A percentile compares a stretch with the other conserved stretches of the same genome.
These are phyloP conservation scores for Trichoderma sp. DNA, from an alignment of 2,329 filamentous ascomycete genomes.

Conservation along the genomic window DNA sequence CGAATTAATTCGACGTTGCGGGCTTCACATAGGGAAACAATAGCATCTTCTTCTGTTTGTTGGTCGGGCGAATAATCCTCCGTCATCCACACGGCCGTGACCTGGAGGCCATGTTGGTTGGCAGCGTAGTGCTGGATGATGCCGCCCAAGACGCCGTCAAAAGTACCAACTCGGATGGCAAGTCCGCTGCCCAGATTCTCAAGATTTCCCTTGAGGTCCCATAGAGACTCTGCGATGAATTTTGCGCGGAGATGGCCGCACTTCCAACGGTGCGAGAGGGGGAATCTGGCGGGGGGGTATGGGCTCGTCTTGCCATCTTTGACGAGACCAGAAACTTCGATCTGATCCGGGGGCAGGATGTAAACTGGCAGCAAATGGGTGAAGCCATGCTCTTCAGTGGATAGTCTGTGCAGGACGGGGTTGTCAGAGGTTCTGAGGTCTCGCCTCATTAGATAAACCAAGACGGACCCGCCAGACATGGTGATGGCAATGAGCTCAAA, in stretches of 20 bases:
- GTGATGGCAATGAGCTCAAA: neutral
- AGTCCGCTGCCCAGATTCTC: conserved; percentile 62
- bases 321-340: conserved; percentile 77
- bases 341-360: conserved; percentile 67
- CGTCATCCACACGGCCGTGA: conserved; percentile 74
- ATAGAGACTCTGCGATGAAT: conserved; percentile 72
- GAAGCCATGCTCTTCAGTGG: conserved; percentile 55
- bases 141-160: conserved; percentile 59
- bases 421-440: conserved; percentile 76
- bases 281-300: conserved; percentile 66
- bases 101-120: conserved; percentile 40
- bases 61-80: conserved; percentile 71
- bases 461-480: conserved; percentile 50
- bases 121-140: conserved; percentile 54
- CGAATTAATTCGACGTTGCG: conserved; percentile 61
- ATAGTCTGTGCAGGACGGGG: conserved; percentile 64
- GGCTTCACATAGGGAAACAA: conserved; percentile 55
- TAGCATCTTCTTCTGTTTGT: conserved; percentile 59
- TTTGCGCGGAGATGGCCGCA: conserved; percentile 72
- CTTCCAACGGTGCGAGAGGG: conserved; percentile 66
- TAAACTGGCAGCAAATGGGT: conserved; percentile 74
- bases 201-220: conserved; percentile 68
- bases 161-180: conserved; percentile 62
- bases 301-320: conserved; percentile 56
- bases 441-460: conserved; percentile 71